Base-by-base conservation (phyloP, 345 rosid genomes). In the Nasturtium officinale region DNA sequence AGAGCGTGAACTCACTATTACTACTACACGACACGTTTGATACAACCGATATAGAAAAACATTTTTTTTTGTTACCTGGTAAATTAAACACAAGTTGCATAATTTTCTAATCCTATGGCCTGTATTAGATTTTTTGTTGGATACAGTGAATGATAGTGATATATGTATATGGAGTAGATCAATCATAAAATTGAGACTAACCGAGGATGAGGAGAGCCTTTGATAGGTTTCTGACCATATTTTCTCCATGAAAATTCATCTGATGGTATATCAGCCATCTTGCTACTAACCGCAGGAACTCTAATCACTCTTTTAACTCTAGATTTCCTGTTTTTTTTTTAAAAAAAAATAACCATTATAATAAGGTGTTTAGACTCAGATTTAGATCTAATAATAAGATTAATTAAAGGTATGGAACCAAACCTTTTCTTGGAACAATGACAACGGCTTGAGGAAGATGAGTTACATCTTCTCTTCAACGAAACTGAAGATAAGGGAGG, bases 121-220 rank as follows among this genome's bases (percentile, higher is more conserved):
- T 16, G 7, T 43, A n/a, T n/a, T 6, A 15, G 16, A 55, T 23
- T 38, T 38, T 12, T 38, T 38, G 43, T 38, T 38, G 43, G 43
- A 38, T 29, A 15, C 33, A 29, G 55, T 8, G 47, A 43, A 11
- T 45, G 55, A 28, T 42, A 16, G 59, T 50, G 71, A 69, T n/a
- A 29, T 56, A 32, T 32, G 47, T 40, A 37, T 21, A 13, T 21
- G 17, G n/a, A 62, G 40, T 25, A 53, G 35, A 46, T 43, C 2
- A 25, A 16, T 28, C 9, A 18, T 18, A 35, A 56, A 52, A 30
- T 23, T 2, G 11, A 12, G 0, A 69, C 87, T 15, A 48, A 90
- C 98, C 98, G 90, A 61, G 97, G 98, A 80, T 94, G 96, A 79
- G 98, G 98, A 12, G 98, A 94, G 33, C 98, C 98, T 69, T 94